phyloP scores from a whole-genome alignment of 352 stramenopile genomes.

The Phytophthora hybrid region DNA sequence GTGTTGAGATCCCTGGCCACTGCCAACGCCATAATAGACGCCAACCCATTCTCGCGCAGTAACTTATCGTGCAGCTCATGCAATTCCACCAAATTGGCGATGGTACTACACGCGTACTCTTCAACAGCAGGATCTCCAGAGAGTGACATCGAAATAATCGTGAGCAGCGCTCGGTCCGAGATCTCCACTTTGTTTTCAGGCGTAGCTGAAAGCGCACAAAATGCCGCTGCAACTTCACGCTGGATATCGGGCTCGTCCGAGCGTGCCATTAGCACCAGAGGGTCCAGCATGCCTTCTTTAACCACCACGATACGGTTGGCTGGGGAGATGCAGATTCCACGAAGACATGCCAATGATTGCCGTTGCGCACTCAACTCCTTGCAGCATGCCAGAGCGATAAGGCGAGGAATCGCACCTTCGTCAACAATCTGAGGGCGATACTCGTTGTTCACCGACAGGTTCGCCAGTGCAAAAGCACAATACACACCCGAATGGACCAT shows the following conservation, averaged over 20 bases:
- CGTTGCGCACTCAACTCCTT: slow-evolving; percentile 94
- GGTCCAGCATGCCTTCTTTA: slow-evolving; percentile 95
- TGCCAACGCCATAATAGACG: slow-evolving; percentile 93
- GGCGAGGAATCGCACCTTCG: slow-evolving; percentile 92
- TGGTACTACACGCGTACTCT: slow-evolving; percentile 93
- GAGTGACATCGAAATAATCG: slow-evolving; percentile 95
- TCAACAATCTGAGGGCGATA: slow-evolving; percentile 94
- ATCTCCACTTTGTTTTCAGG: slow-evolving; percentile 97
- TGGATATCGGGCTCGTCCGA: slow-evolving; percentile 93
- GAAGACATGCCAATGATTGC: slow-evolving; percentile 93
- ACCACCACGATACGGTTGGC: slow-evolving; percentile 91
- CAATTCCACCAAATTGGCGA: slow-evolving; percentile 96
- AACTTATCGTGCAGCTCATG: slow-evolving; percentile 95
- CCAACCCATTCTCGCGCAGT: slow-evolving; percentile 93
- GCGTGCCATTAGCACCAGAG: slow-evolving; percentile 95
- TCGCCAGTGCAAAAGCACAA: slow-evolving; percentile 95
- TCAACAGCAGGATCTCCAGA: slow-evolving; percentile 92
- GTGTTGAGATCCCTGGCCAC: slow-evolving; percentile 92
- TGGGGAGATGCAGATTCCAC: slow-evolving; percentile 93
- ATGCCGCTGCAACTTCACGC: slow-evolving; percentile 91
- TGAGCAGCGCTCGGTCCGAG: slow-evolving; percentile 93
- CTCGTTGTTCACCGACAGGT: slow-evolving; percentile 95
- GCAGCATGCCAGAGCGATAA: slow-evolving; percentile 96
- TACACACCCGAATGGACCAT: slow-evolving; percentile 90
- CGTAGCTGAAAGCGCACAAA: slow-evolving; percentile 96